Evolutionary conservation across 805 yeast species (phyloP).

Genomic region (Hanseniaspora mollemarum): DNA sequence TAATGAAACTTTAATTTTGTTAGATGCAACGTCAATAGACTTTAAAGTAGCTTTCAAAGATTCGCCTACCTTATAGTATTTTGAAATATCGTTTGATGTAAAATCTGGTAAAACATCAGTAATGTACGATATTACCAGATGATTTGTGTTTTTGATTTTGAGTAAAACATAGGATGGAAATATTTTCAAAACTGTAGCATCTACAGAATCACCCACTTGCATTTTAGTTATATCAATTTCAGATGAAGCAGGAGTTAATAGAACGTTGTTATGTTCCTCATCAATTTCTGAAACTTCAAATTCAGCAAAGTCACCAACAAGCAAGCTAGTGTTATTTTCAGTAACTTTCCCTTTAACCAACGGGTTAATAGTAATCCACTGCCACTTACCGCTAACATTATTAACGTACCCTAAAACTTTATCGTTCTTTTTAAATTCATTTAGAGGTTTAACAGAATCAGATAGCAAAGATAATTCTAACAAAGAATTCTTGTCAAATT

Average conservation of each 20-base stretch:
- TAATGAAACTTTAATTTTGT: conserved; percentile 49
- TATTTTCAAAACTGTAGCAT: conserved; percentile 52
- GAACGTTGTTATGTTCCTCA: conserved; percentile 1
- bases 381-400: conserved; percentile 45
- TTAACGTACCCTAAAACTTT: conserved; percentile 51
- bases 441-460: conserved; percentile 27
- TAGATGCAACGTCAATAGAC: conserved; percentile 25
- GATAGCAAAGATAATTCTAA: conserved; percentile 52
- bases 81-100: not conserved
- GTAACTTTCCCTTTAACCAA: conserved; percentile 49
- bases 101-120: conserved; percentile 69
- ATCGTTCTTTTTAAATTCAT: conserved; percentile 40
- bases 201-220: conserved; percentile 42
- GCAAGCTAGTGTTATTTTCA: not conserved
- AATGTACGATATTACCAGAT: conserved; percentile 51
- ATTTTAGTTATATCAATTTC: conserved; percentile 33
- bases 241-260: not conserved
- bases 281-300: conserved; percentile 7
- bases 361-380: conserved; percentile 64
- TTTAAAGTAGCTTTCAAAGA: conserved; percentile 47
- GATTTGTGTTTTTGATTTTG: conserved; percentile 51
- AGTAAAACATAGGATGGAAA: conserved; percentile 52
- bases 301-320: conserved; percentile 3
- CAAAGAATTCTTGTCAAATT: conserved; percentile 42
- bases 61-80: conserved; percentile 31